Conservation (phyloP, 2,329 filamentous ascomycete genomes). For the Grosmannia penicillata region DNA sequence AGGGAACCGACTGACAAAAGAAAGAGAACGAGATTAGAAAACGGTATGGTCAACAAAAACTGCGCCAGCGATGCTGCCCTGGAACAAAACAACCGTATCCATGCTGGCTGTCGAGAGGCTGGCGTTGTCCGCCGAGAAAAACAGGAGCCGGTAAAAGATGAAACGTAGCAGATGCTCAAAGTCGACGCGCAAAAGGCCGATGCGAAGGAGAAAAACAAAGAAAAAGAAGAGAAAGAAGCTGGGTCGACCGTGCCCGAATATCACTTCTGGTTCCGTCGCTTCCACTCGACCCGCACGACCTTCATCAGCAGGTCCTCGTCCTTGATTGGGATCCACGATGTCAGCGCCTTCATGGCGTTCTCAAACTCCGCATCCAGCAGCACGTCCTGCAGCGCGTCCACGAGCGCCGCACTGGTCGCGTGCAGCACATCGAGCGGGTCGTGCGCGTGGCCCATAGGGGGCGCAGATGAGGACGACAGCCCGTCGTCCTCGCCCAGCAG, state of each 20-base stretch:
- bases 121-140: no score
- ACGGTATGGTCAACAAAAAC: no score
- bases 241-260: no score
- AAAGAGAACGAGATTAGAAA: no score
- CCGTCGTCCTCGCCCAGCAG: conserved; percentile 40
- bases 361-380: conserved; percentile 91
- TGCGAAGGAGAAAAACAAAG: neutral
- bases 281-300: conserved; percentile 79
- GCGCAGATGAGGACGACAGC: neutral
- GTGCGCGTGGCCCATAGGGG: neutral
- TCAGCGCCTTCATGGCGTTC: conserved; percentile 93
- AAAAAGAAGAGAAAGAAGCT: neutral
- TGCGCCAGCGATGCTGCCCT: no score
- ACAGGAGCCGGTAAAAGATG: no score
- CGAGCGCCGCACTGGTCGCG: conserved; percentile 75
- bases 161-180: no score
- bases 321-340: conserved; percentile 83
- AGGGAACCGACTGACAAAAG: no score
- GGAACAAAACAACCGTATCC: no score
- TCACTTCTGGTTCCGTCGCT: no score
- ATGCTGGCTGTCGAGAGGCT: no score
- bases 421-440: conserved; percentile 72
- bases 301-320: conserved; percentile 91
- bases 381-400: conserved; percentile 79
- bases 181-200: no score